Evolutionary conservation across 1,139 yeast genomes (phyloP).

Genomic region (Sugiyamaella neomexicana): DNA sequence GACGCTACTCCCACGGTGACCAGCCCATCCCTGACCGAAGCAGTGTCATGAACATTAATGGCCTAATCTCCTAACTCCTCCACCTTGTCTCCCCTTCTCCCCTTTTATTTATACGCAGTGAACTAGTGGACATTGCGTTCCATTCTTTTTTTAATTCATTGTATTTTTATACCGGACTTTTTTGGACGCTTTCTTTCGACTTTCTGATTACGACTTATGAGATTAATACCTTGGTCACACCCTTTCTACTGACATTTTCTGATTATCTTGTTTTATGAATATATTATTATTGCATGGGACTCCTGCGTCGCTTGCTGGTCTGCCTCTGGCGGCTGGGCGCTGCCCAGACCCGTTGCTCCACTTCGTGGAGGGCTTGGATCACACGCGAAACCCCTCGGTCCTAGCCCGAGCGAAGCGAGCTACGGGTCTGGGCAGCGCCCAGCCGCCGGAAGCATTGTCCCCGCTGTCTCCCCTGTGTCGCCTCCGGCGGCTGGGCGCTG

Average conservation of each 20-base stretch:
- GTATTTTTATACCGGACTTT: conserved; percentile 14
- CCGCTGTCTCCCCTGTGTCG: no score
- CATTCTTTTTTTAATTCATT: conserved; percentile 12
- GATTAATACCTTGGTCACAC: not conserved
- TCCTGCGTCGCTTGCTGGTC: no score
- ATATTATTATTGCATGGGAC: conserved; percentile 3
- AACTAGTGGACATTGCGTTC: conserved; percentile 9
- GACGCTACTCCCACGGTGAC: conserved; percentile 15
- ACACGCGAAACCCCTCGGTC: no score
- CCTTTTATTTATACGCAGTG: conserved; percentile 9
- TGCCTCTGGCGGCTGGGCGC: conserved; percentile 7
- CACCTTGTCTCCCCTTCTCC: conserved; percentile 17
- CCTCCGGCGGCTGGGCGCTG: no score
- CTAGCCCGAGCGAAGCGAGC: no score
- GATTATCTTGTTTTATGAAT: conserved; percentile 10
- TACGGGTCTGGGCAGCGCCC: no score
- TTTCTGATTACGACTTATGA: conserved; percentile 12
- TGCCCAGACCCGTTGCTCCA: no score
- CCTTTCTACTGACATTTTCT: not conserved
- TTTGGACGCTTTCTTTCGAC: conserved; percentile 5
- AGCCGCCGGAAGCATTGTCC: no score
- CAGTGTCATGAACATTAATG: conserved; percentile 20
- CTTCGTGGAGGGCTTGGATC: no score
- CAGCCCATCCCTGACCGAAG: conserved; percentile 11
- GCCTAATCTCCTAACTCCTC: conserved; percentile 16